Evolutionary conservation across 768 basidiomycete genomes (phyloP).

Genomic region (Rhodotorula babjevae): DNA sequence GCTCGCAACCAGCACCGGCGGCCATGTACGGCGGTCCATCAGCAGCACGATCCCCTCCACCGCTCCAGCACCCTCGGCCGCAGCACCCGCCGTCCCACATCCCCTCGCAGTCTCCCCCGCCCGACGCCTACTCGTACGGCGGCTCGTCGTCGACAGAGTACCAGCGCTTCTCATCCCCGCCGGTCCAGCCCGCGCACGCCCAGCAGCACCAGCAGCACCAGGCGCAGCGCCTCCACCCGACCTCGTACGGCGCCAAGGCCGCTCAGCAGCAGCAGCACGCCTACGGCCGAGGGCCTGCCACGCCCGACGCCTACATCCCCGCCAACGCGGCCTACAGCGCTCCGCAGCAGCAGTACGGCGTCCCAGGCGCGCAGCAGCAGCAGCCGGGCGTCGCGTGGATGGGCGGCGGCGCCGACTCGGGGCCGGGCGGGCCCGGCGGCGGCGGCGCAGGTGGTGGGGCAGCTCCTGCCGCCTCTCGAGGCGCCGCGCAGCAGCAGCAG

Average conservation of each 20-base stretch:
- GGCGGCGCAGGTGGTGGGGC: neutral
- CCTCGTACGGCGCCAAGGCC: too few relatives aligned
- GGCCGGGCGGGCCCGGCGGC: neutral
- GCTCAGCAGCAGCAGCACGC: neutral
- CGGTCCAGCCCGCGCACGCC: slow-evolving; percentile 19
- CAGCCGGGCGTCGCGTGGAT: slow-evolving; percentile 1
- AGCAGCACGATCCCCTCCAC: slow-evolving; percentile 51
- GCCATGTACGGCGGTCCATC: slow-evolving; percentile 26
- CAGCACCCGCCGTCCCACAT: slow-evolving; percentile 75
- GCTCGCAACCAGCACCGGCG: neutral
- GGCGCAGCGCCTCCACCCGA: slow-evolving; percentile 36
- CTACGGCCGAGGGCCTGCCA: neutral
- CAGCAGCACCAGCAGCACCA: slow-evolving; percentile 18
- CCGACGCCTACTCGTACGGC: slow-evolving; percentile 55
- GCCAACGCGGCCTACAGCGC: slow-evolving; percentile 3
- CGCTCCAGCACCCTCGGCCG: slow-evolving; percentile 79
- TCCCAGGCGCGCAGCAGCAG: too few relatives aligned
- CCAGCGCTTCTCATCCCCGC: slow-evolving; percentile 39
- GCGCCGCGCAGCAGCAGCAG: neutral
- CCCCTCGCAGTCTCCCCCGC: slow-evolving; percentile 61
- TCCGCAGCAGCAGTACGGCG: neutral
- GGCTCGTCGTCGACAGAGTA: slow-evolving; percentile 24
- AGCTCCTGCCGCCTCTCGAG: neutral
- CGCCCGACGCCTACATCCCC: slow-evolving; percentile 28
- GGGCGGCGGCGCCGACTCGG: slow-evolving; percentile 7